Evolutionary conservation across 306 rosid genomes (phyloP).

Genomic region (Begonia fuchsioides): DNA sequence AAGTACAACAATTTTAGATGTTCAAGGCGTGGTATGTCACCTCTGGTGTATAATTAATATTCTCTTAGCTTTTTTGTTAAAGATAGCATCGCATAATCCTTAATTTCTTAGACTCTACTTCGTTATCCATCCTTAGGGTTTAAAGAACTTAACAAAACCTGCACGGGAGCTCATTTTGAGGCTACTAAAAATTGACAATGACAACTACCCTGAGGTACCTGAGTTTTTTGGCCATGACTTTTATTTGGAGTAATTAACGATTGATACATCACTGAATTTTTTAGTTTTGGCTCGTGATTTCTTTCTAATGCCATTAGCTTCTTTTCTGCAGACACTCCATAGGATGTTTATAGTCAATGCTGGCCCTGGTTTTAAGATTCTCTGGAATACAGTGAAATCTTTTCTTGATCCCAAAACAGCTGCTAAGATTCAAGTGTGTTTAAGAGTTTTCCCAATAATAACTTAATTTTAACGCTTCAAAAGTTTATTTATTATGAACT

Average conservation of each 20-base stretch:
- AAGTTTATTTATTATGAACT: slow-evolving; percentile 5
- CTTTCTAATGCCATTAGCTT: slow-evolving; percentile 8
- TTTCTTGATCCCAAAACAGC: slow-evolving; percentile 79
- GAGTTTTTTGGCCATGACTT: slow-evolving; percentile 13
- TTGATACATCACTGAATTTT: not conserved
- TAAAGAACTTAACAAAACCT: slow-evolving; percentile 60
- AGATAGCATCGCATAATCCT: not conserved
- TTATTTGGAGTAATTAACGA: not conserved
- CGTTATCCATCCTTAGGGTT: slow-evolving; percentile 37
- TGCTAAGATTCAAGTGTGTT: slow-evolving; percentile 74
- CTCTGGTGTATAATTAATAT: slow-evolving; percentile 2
- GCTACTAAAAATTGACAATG: slow-evolving; percentile 81
- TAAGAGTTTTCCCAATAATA: not conserved
- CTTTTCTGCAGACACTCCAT: slow-evolving; percentile 51
- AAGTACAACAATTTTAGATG: slow-evolving; percentile 80
- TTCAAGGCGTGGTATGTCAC: slow-evolving; percentile 73
- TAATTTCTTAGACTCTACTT: slow-evolving; percentile 9
- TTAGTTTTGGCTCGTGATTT: not conserved
- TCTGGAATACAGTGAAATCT: slow-evolving; percentile 66
- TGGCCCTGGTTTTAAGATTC: slow-evolving; percentile 80
- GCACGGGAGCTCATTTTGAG: slow-evolving; percentile 64
- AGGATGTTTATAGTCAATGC: slow-evolving; percentile 84
- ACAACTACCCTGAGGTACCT: slow-evolving; percentile 85
- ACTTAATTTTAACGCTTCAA: not conserved
- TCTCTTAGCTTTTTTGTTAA: slow-evolving; percentile 3